Evolutionary conservation across 257 asterid species (phyloP).

Genomic region (Ocimum tenuiflorum): DNA sequence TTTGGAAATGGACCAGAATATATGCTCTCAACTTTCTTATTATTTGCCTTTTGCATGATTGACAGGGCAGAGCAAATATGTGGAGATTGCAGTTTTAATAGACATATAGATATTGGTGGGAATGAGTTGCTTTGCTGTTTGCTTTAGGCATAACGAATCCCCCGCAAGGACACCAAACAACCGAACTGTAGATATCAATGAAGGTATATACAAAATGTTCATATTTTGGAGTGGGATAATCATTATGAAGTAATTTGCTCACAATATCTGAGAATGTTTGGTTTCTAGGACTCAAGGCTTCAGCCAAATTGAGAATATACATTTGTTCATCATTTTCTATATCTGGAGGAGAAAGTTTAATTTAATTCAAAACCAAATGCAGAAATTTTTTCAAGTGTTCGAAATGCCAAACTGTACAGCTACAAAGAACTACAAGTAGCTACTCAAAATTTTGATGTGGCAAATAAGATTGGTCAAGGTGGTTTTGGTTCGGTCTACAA

Average conservation of each 20-base stretch:
- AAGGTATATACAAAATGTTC: slow-evolving; percentile 38
- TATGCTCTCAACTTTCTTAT: background rate
- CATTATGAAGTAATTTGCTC: background rate
- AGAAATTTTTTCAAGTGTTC: slow-evolving; percentile 55
- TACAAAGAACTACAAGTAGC: slow-evolving; percentile 60
- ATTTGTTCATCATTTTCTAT: background rate
- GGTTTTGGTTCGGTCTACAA: slow-evolving; percentile 88
- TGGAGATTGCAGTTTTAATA: slow-evolving; percentile 12
- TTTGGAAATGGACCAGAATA: background rate
- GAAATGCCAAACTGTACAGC: slow-evolving; percentile 44
- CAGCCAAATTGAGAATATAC: background rate
- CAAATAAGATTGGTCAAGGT: slow-evolving; percentile 78
- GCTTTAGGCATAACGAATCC: slow-evolving; percentile 30
- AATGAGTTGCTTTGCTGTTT: slow-evolving; percentile 45
- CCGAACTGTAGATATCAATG: slow-evolving; percentile 32
- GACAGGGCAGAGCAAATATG: slow-evolving; percentile 5
- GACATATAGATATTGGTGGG: slow-evolving; percentile 18
- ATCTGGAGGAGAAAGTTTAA: slow-evolving; percentile 12
- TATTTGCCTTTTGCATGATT: background rate
- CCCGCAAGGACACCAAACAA: slow-evolving; percentile 22
- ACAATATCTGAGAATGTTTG: background rate
- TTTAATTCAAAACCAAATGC: slow-evolving; percentile 29
- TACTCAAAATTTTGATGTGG: slow-evolving; percentile 46
- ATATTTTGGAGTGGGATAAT: slow-evolving; percentile 1
- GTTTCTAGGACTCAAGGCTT: background rate